Evolutionary conservation across 805 yeast species (phyloP).

Genomic region (Hanseniaspora meyeri): DNA sequence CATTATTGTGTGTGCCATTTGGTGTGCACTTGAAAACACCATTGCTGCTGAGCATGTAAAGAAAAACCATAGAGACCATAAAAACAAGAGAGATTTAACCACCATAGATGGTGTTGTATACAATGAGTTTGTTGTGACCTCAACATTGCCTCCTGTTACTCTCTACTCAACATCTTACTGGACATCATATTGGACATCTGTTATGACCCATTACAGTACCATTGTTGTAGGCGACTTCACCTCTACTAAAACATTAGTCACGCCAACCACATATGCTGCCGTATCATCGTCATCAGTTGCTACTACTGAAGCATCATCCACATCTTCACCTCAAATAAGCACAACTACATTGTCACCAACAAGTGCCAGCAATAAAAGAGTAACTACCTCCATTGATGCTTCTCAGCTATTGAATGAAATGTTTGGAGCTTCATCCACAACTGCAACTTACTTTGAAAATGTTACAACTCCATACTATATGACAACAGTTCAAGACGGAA

Average conservation of each 20-base stretch:
- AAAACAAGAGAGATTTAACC: conserved; percentile 16
- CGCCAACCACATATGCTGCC: conserved; percentile 13
- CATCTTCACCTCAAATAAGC: conserved; percentile 4
- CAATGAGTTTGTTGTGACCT: conserved; percentile 27
- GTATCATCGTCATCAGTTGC: conserved; percentile 10
- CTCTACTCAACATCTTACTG: conserved; percentile 20
- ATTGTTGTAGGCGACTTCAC: conserved; percentile 22
- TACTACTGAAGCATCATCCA: conserved; percentile 1
- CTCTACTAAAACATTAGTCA: conserved; percentile 16
- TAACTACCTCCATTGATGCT: not conserved
- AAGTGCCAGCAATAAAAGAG: not conserved
- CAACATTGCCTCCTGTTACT: conserved; percentile 27
- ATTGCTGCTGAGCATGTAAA: conserved; percentile 14
- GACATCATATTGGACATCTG: conserved; percentile 25
- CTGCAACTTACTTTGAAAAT: conserved; percentile 1
- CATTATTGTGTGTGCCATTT: conserved; percentile 11
- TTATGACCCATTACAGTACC: conserved; percentile 20
- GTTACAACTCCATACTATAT: conserved; percentile 3
- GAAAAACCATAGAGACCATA: conserved; percentile 1
- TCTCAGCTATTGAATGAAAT: not conserved
- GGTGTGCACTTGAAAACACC: conserved; percentile 17
- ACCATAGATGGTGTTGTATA: conserved; percentile 29
- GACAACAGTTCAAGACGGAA: conserved; percentile 10
- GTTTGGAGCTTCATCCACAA: not conserved
- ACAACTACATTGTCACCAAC: not conserved